Evolutionary conservation across 768 basidiomycete species (phyloP), one percentile per base, ranked within the genome.

Genomic region (Calocybe indica): DNA sequence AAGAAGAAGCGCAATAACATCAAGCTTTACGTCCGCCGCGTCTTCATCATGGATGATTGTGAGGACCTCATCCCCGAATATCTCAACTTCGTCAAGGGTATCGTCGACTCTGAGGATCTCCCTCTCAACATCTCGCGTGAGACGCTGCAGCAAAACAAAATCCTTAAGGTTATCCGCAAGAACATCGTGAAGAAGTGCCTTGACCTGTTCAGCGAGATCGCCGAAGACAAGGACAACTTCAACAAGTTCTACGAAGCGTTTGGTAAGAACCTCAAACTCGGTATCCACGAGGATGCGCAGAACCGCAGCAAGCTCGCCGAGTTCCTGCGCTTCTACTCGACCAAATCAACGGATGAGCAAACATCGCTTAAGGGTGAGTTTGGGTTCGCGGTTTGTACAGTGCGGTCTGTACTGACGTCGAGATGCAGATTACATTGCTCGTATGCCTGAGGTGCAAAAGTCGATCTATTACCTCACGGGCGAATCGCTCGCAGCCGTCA

Each of bases 1-100:
- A 98, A 99, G 88, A 98, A 98, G 89, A 98, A 98, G 83, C 91
- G 95, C 62, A 97, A 97, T 82, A 98, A 98, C 88, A 98, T 99
- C 82, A 99, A 99, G 76, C 93, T 99, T 67, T 99, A 98, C 66
- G 96, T 99, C 59, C 92, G 96, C 77, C 92, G 96, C 48, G 95
- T 98, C 62, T 98, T 99, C 80, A 98, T 99, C 81, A 97, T 96
- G 92, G 96, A 99, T 72, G 94, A 96, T 71, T 98, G 95, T 68
- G 95, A 98, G 76, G 96, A 99, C 63, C 77, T 96, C 65, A 98
- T 95, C 63, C 95, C 95, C 58, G 95, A 98, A 69, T 98, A 98
- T 80, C 91, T 97, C 70, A 97, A 97, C 80, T 98, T 97, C 68
- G 84, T 97, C 75, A 96, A 96, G 82, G 92, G 92, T 79, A 97